phyloP scores from a whole-genome alignment of 106 monocot genomes.

The Cymbidium sinense region DNA sequence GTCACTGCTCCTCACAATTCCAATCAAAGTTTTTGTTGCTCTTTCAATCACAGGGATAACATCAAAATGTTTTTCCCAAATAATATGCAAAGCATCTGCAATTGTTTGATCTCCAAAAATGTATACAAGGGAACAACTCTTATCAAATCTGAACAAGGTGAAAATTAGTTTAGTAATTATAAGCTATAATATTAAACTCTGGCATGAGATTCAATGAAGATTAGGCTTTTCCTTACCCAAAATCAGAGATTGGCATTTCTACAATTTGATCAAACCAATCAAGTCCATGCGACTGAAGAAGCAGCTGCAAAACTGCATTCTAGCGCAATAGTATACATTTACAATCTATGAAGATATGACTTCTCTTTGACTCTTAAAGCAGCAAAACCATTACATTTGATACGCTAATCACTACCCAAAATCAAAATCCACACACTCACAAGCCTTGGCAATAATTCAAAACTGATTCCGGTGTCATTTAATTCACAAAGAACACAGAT shows the following conservation, averaged over 20 bases:
- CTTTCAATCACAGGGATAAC: conserved; percentile 26
- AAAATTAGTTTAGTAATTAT: background rate
- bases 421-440: background rate
- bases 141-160: conserved; percentile 21
- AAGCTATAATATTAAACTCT: background rate
- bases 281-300: conserved; percentile 40
- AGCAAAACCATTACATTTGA: background rate
- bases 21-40: conserved; percentile 20
- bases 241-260: conserved; percentile 24
- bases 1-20: conserved; percentile 26
- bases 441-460: background rate
- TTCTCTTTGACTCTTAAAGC: background rate
- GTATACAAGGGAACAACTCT: conserved; percentile 5
- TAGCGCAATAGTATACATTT: conserved; percentile 12
- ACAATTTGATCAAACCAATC: conserved; percentile 48
- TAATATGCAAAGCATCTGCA: conserved; percentile 24
- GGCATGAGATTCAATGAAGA: background rate
- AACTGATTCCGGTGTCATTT: background rate
- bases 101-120: conserved; percentile 25
- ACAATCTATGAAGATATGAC: background rate
- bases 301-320: conserved; percentile 32
- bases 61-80: conserved; percentile 27
- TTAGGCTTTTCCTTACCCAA: conserved; percentile 16
- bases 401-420: background rate
- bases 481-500: background rate